Base-by-base conservation (phyloP, 345 rosid species). In the Raphanus sativus region DNA sequence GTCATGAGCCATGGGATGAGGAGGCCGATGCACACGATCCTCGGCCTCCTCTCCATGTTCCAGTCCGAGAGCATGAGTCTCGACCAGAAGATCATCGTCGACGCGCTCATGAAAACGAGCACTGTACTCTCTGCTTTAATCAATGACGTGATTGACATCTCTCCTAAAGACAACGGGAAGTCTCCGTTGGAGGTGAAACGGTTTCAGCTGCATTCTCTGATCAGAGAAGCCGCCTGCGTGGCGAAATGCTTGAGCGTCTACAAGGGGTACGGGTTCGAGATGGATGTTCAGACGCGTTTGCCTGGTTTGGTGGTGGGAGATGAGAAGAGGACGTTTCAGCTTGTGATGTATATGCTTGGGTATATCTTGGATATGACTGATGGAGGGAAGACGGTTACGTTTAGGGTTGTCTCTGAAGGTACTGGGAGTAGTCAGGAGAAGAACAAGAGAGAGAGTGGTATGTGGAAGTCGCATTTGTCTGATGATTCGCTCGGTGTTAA, bases 1-100 rank as follows among this genome's bases (percentile, higher is more conserved):
- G 98, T 94, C 69, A 92, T 92, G 98, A 92, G 97, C 75, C 87
- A 89, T 65, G 98, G 98, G 62, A 90, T 92, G 94, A 90, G 89
- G 83, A 87, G 95, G 79, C 98, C 98, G 9, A 92, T 94, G 97
- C 93, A 94, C 83, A 88, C 98, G 8, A 88, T 94, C 29, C 76
- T 87, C 83, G 98, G 98, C 75, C 86, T 94, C 21, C 92, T 94
- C 62, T 92, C 98, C 0, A 86, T 94, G 85, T 85, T 88, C 77
- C 89, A 86, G 68, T 85, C 84, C 0, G 92, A 87, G 48, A 84
- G 80, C 67, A 56, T 85, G 89, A 85, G 78, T 65, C 79, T 85
- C 15, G 84, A 90, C 40, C 98, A 94, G 86, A 88, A 77, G 76
- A 85, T 83, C 67, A 81, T 92, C 24, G 82, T 83, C 33, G 96